Base-by-base conservation (phyloP, 1,284 basidiomycete genomes). In the Gomphus sp. region DNA sequence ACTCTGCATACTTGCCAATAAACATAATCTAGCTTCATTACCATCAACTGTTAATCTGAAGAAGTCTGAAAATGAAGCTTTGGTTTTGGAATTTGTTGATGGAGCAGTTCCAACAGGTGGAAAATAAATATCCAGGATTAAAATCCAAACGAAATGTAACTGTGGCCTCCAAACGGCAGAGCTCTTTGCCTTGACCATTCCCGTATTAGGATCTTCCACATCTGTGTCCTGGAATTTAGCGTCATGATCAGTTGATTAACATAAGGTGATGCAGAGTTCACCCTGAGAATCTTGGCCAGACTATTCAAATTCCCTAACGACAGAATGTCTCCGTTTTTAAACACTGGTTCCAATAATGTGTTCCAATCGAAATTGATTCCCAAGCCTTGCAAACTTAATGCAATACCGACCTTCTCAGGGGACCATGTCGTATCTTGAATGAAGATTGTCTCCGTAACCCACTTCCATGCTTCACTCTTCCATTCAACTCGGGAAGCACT, bases 31-130 rank as follows among this genome's bases (percentile, higher is more conserved):
- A 22, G 51, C 6, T 14, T 2, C 67, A 80, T 64, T 65, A 92
- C 92, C 91, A 71, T 98, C 96, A 14, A 98, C 91, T 12, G 90
- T 89, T 39, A 93, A 76, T 51, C 87, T 79, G 78, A 91, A 98
- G 71, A 98, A 93, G 63, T 97, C 94, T 58, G 87, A 84, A 71
- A 98, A 94, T 0, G 87, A 83, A 9, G 87, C 84, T 63, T 77
- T 80, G 9, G 76, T 68, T 22, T 60, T 61, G 22, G 63, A 54
- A 4, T 53, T 55, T 8, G 10, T 14, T 34, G 72, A 53, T 36
- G 68, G 66, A 34, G 68, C 63, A 12, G 75, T 69, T 58, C 73
- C 69, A 3, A 74, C 70, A 25, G 72, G 68, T 3, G 84, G 76
- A 56, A 96, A 80, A 62, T 93, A 83, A 53, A 78, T 76, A 63